These are phyloP conservation scores for Sarocladium brachiariae DNA, from an alignment of 2,329 filamentous ascomycete species.

Conservation along the genomic window DNA sequence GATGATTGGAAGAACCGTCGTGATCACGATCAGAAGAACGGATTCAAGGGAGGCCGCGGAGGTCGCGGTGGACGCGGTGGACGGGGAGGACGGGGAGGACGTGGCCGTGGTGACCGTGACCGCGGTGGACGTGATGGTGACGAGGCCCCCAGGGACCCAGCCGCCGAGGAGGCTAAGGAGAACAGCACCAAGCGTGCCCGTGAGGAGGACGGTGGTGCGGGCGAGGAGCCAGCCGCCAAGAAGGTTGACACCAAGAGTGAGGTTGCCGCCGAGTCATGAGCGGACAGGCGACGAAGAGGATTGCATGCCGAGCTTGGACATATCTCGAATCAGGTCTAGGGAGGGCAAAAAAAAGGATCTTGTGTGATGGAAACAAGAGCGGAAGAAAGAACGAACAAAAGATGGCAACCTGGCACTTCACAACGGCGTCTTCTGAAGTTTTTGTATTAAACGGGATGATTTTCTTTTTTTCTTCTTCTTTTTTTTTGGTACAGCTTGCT, in stretches of 20 bases:
- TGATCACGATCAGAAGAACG: slow-evolving; percentile 54
- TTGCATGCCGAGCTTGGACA: too few species aligned
- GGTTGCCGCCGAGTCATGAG: slow-evolving; percentile 8
- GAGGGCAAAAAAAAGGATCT: not conserved
- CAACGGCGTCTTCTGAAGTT: too few species aligned
- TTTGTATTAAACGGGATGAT: too few species aligned
- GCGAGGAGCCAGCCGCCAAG: slow-evolving; percentile 48
- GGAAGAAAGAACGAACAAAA: not conserved
- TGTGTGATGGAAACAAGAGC: not conserved
- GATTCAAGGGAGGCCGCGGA: slow-evolving; percentile 44
- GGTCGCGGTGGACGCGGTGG: slow-evolving; percentile 35
- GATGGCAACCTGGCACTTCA: not conserved
- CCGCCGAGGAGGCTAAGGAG: slow-evolving; percentile 14
- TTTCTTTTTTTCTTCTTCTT: too few species aligned
- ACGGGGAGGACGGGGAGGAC: slow-evolving; percentile 32
- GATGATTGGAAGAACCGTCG: slow-evolving; percentile 60
- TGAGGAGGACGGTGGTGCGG: slow-evolving; percentile 39
- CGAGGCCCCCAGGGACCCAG: not conserved
- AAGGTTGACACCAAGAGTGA: slow-evolving; percentile 51
- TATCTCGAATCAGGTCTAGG: too few species aligned
- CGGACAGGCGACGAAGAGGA: too few species aligned
- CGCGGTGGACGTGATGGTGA: slow-evolving; percentile 27
- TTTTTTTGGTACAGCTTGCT: too few species aligned
- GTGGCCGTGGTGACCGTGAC: slow-evolving; percentile 31
- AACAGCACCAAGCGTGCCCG: slow-evolving; percentile 50